Percentiles rank a stretch among this genome's conserved stretches.
These are phyloP conservation scores for Mortierella sp. DNA, from an alignment of 371 early-diverging fungal species.

Conservation along the genomic window DNA sequence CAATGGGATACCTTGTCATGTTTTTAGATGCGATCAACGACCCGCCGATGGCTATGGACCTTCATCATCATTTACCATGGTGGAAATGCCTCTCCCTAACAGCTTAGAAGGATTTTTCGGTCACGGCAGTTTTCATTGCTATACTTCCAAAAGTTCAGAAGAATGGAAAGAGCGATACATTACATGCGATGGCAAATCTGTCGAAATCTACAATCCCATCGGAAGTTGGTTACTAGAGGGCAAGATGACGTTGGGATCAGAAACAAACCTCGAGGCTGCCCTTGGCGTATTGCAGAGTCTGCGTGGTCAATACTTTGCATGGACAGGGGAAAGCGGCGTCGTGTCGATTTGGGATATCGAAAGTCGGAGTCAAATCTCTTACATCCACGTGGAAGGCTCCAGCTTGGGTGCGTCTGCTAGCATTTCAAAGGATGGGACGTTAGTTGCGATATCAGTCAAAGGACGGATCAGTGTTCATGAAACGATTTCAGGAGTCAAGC, in stretches of 20 bases:
- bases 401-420: not conserved
- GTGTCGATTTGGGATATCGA: slow-evolving; percentile 15
- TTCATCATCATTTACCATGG: not conserved
- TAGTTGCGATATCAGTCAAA: slow-evolving; percentile 9
- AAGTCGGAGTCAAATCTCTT: not conserved
- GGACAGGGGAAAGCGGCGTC: slow-evolving; percentile 13
- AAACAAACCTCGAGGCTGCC: slow-evolving; percentile 3
- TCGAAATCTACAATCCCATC: not conserved
- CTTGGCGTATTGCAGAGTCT: not conserved
- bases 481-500: slow-evolving; percentile 9
- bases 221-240: not conserved
- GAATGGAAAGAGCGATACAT: slow-evolving; percentile 5
- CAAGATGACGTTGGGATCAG: not conserved
- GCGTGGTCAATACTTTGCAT: slow-evolving; percentile 11
- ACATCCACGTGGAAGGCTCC: not conserved
- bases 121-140: slow-evolving; percentile 8
- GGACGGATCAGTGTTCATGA: slow-evolving; percentile 8
- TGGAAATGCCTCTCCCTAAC: not conserved
- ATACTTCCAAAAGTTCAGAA: not conserved
- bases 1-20: not conserved
- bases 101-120: slow-evolving; percentile 1
- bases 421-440: slow-evolving; percentile 5
- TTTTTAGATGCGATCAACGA: not conserved
- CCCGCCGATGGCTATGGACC: not conserved
- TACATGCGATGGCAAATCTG: slow-evolving; percentile 3